Conservation (phyloP, 257 asterid genomes). For the Plectranthus barbatus region DNA sequence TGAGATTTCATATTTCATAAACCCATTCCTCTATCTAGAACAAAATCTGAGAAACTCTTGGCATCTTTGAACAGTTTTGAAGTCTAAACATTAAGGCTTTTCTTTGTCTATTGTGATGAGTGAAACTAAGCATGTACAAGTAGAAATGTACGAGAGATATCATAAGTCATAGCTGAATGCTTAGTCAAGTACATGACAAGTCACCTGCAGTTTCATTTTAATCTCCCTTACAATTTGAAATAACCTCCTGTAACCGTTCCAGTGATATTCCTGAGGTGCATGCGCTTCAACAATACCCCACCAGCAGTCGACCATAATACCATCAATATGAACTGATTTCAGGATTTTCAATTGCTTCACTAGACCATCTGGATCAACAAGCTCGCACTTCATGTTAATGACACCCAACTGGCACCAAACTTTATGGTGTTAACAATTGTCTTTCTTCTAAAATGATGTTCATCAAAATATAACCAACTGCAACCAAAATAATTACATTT, state of each 20-base stretch:
- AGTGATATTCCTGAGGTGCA: constrained; percentile 84
- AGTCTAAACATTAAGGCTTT: not conserved
- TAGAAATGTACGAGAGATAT: not conserved
- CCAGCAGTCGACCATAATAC: constrained; percentile 93
- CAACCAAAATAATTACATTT: constrained; percentile 5
- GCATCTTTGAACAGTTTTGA: not conserved
- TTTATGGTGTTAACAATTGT: constrained; percentile 12
- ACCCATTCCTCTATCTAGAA: not conserved
- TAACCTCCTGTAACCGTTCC: constrained; percentile 86
- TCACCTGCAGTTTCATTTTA: constrained; percentile 78
- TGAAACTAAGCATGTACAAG: constrained; percentile 7
- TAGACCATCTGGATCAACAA: constrained; percentile 78
- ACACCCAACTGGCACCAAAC: constrained; percentile 70
- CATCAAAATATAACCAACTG: constrained; percentile 8
- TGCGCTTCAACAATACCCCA: constrained; percentile 97
- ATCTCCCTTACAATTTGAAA: constrained; percentile 74
- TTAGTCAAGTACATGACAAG: constrained; percentile 15
- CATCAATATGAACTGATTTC: constrained; percentile 71
- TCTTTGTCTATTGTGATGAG: not conserved
- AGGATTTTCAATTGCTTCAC: constrained; percentile 70
- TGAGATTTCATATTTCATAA: not conserved
- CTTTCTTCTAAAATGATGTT: constrained; percentile 13
- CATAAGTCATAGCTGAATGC: not conserved
- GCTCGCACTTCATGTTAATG: constrained; percentile 82
- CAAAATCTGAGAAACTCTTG: not conserved